phyloP scores from a whole-genome alignment of 108 stramenopile genomes.

The Pseudonitzschia multiseries region DNA sequence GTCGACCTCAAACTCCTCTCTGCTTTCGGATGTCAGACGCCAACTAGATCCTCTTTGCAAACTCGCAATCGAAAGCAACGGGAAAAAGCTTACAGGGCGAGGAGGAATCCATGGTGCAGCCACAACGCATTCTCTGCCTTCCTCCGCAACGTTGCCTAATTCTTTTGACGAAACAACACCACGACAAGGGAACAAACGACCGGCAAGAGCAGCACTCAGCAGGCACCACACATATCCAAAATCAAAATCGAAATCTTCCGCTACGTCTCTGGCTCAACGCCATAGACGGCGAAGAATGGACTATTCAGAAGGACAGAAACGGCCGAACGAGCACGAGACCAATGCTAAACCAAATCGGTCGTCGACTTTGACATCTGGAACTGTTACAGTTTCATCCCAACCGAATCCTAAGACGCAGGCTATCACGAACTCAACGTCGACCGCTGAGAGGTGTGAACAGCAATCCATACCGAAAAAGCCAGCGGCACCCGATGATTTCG shows the following conservation, averaged over 20 bases:
- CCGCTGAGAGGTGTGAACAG: background rate
- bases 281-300: conserved; percentile 21
- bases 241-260: conserved; percentile 10
- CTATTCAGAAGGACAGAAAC: background rate
- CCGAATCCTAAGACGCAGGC: background rate
- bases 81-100: background rate
- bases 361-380: background rate
- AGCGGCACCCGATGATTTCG: conserved; percentile 5
- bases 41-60: conserved; percentile 5
- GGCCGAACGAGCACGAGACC: background rate
- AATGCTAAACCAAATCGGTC: background rate
- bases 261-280: conserved; percentile 18
- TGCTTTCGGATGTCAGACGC: conserved; percentile 1
- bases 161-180: background rate
- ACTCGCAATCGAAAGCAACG: background rate
- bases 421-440: background rate
- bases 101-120: conserved; percentile 25
- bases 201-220: background rate
- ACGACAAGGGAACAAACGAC: conserved; percentile 14
- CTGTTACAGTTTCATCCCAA: background rate
- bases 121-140: background rate
- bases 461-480: background rate
- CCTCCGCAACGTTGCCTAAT: background rate
- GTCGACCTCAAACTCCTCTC: conserved; percentile 8
- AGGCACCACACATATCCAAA: conserved; percentile 11